Base-by-base conservation (phyloP, 2,329 filamentous ascomycete species). In the Xylariales sp. region DNA sequence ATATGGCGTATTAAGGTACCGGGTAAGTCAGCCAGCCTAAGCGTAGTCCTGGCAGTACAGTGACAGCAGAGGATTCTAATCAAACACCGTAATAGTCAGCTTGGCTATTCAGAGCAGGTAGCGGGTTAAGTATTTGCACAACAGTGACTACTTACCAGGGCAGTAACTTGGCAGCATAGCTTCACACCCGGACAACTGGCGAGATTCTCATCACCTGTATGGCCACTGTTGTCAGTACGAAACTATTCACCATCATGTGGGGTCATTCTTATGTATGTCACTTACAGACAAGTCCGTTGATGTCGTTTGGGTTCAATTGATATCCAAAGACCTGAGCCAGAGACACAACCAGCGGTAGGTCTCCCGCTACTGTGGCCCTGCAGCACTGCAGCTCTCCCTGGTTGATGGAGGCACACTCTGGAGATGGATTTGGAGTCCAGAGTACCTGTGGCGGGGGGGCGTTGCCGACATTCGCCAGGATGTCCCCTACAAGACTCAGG, bases 161-260 rank as follows among this genome's bases (percentile, higher is more conserved):
- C 46, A 12, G 53, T 59, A 18, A 56, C 51, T 40, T 58, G 48
- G 27, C 57, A 59, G 44, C 56, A 60, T 14, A 59, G 25, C 34
- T 52, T 55, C 29, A 57, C 52, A 2, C 55, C 55, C 2, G 54
- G 50, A 21, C 56, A 60, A 5, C 33, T 20, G 11, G 44, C 40
- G 7, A 54, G 17, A 5, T 53, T 29, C 11, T 40, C 33, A 37
- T 57, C 48, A 21, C 56, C 53, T 58, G 20, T 27, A 41, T 11
- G n/a, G 24, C 16, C 14, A 5, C 7, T 19, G 30, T 19, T 33
- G 3, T 18, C 7, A 18, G 7, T 16, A 19, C 16, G 21, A 17
- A 10, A 18, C 11, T 25, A 25, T 25, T 13, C 8, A 11, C 14
- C 21, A 16, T 33, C 16, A 25, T n/a, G 23, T 8, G 23, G n/a